Base-by-base conservation (phyloP, 2,329 filamentous ascomycete genomes). In the Stachybotrys elegans region DNA sequence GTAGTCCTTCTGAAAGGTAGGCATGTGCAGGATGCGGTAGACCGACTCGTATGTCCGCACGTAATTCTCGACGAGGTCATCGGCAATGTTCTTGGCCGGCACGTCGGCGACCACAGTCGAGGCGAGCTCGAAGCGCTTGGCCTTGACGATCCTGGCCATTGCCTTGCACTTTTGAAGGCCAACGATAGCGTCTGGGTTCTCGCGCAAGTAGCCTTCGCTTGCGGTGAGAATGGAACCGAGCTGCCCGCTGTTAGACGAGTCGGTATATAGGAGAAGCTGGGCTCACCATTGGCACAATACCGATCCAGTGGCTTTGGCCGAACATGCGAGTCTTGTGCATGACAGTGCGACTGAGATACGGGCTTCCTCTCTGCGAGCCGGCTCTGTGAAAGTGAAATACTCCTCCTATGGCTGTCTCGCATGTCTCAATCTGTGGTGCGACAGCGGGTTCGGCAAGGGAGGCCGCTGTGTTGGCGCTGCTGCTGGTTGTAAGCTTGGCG, bases 21-120 rank as follows among this genome's bases (percentile, higher is more conserved):
- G 79, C 1, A 77, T 56, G 54, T 84, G 75, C 8, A 84, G 46
- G 20, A 84, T 68, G 3, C 81, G 71, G 48, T 77, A 70, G 14
- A 76, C 71, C 1, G 74, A 72, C 52, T 83, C 79, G 34, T 78
- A 71, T 1, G 73, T 74, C 39, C 75, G 65, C 16, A 84, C 60
- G 60, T 82, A 82, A 22, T 65, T 58, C 8, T 73, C 65, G 14
- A 81, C 61, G 2, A 82, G 66, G 42, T 68, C 58, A 46, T 81
- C 76, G 0, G 73, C 70, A 1, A 78, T 47, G 0, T 59, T 57
- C 11, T 34, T 34, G 31, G 19, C 9, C 8, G 31, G 31, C 9
- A 34, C 14, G 9, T 9, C 9, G 6, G 9, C n/a, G 8, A 17
- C 14, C 31, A 8, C 31, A n/a, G 63, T 60, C 4, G 58, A 58